Percentiles rank a stretch among this genome's conserved stretches.
These are phyloP conservation scores for Dentipellis fragilis DNA, from an alignment of 768 basidiomycete species.

Conservation along the genomic window DNA sequence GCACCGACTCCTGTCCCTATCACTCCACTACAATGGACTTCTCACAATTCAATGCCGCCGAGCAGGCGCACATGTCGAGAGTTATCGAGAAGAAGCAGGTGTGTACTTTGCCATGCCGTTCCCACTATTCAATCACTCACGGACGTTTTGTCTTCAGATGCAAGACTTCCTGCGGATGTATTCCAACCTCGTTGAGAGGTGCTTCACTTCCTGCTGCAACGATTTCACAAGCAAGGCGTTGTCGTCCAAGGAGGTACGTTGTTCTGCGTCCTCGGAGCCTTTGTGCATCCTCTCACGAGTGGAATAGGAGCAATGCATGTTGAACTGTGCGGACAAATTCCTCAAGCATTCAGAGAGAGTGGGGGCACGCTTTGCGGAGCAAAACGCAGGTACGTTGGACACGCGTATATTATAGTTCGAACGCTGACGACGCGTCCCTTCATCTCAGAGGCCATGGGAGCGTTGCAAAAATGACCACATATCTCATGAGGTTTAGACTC, in stretches of 20 bases:
- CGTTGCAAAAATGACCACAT: slow-evolving; percentile 21
- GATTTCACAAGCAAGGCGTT: slow-evolving; percentile 95
- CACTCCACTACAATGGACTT: slow-evolving; percentile 63
- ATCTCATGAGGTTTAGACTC: no score
- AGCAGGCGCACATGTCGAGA: slow-evolving; percentile 93
- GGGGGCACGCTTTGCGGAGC: slow-evolving; percentile 84
- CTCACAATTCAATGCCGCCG: slow-evolving; percentile 77
- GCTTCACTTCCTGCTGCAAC: slow-evolving; percentile 91
- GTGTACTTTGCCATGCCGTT: slow-evolving; percentile 9
- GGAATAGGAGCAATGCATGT: slow-evolving; percentile 72
- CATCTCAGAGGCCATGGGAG: slow-evolving; percentile 30
- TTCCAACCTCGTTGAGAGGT: slow-evolving; percentile 88
- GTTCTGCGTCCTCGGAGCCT: neutral
- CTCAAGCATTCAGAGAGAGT: slow-evolving; percentile 93
- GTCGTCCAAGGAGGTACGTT: slow-evolving; percentile 78
- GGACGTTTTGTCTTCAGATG: slow-evolving; percentile 50
- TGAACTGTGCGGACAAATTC: slow-evolving; percentile 96
- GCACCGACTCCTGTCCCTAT: neutral
- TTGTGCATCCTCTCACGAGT: neutral
- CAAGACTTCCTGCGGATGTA: slow-evolving; percentile 97
- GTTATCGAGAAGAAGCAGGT: slow-evolving; percentile 97
- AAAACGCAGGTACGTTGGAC: slow-evolving; percentile 69
- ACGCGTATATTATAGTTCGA: neutral
- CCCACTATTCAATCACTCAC: neutral
- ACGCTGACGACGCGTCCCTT: neutral